These are phyloP conservation scores for Tolypocladium pustulatum DNA, from an alignment of 2,329 filamentous ascomycete genomes.

Conservation along the genomic window DNA sequence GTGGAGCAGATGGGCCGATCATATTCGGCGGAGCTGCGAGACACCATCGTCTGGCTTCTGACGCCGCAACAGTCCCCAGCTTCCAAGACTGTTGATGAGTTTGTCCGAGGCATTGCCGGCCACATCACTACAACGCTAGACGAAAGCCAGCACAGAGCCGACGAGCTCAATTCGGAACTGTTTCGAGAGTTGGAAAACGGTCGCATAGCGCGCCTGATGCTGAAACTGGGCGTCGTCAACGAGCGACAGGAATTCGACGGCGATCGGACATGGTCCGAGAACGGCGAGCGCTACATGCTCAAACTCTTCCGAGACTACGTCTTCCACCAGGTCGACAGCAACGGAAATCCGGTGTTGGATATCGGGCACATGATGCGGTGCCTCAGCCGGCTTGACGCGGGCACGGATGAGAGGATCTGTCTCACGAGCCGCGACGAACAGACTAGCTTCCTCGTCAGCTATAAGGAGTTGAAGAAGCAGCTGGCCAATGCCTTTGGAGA, in stretches of 20 bases:
- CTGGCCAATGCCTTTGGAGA: conserved; percentile 47
- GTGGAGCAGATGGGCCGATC: conserved; percentile 67
- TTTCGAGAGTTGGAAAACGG: conserved; percentile 83
- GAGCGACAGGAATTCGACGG: conserved; percentile 80
- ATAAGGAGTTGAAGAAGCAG: conserved; percentile 73
- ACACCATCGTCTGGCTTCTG: conserved; percentile 74
- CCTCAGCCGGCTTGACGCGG: conserved; percentile 87
- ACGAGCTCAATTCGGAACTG: conserved; percentile 62
- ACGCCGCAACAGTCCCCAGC: conserved; percentile 45
- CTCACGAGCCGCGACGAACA: conserved; percentile 86
- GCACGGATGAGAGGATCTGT: conserved; percentile 74
- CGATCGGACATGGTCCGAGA: conserved; percentile 77
- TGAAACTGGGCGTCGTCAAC: conserved; percentile 79
- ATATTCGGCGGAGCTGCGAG: conserved; percentile 70
- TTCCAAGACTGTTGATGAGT: conserved; percentile 66
- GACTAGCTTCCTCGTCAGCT: conserved; percentile 78
- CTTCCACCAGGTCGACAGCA: conserved; percentile 86
- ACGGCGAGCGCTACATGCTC: conserved; percentile 81
- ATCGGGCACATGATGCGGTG: conserved; percentile 79
- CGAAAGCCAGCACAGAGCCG: conserved; percentile 66
- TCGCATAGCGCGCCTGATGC: conserved; percentile 65
- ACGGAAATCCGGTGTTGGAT: conserved; percentile 74
- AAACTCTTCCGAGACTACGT: conserved; percentile 96
- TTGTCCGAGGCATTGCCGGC: conserved; percentile 66
- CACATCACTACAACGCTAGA: conserved; percentile 71